Percentiles rank a stretch among this genome's conserved stretches.
Conservation (phyloP, 2,329 filamentous ascomycete genomes). For the Penicillium brasilianum region DNA sequence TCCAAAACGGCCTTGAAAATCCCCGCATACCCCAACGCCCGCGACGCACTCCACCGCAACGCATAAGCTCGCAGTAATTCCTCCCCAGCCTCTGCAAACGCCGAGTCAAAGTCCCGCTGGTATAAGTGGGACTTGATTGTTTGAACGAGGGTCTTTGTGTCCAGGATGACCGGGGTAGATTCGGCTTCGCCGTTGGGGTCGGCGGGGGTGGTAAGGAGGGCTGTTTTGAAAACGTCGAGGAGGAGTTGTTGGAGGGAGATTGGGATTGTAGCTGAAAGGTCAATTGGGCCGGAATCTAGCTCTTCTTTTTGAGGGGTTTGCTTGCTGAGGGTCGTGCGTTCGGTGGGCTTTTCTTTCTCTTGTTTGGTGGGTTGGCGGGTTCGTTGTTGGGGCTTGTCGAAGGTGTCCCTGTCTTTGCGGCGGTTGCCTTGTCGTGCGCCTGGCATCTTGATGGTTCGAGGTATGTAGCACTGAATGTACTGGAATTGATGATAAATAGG, state of each 20-base stretch:
- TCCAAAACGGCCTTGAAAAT: constrained; percentile 53
- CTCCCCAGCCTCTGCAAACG: constrained; percentile 69
- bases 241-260: constrained; percentile 69
- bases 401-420: constrained; percentile 9
- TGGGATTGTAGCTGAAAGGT: constrained; percentile 48
- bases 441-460: constrained; percentile 11
- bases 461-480: not conserved
- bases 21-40: constrained; percentile 81
- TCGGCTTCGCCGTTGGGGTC: constrained; percentile 5
- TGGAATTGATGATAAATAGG: no score
- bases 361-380: constrained; percentile 15
- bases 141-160: constrained; percentile 66
- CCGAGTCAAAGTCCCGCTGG: constrained; percentile 78
- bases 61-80: constrained; percentile 82
- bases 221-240: constrained; percentile 72
- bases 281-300: constrained; percentile 15
- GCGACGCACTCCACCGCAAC: constrained; percentile 84
- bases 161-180: constrained; percentile 19
- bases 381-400: constrained; percentile 15
- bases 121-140: constrained; percentile 85
- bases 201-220: constrained; percentile 56
- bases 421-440: constrained; percentile 20
- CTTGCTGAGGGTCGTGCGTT: constrained; percentile 10
- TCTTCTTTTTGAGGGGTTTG: constrained; percentile 1
- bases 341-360: constrained; percentile 14